Evolutionary conservation across 495 filamentous ascomycete species (phyloP), one percentile per base, ranked within the genome.

Genomic region (Podospora fimiseda): DNA sequence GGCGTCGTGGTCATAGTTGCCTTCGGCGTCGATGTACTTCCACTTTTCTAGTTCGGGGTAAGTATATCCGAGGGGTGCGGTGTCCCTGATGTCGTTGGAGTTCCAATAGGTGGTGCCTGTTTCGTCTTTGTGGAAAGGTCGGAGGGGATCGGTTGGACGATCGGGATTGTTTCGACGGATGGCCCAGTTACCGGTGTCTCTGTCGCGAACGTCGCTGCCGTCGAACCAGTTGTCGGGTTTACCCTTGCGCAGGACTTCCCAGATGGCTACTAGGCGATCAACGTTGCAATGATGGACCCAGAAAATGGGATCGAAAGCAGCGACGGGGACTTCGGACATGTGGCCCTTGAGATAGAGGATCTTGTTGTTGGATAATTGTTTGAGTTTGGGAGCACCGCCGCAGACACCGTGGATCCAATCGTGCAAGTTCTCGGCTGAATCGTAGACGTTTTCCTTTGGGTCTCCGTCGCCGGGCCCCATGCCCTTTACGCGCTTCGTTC

Each of bases 301-400:
- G 68, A 89, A 89, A 41, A 85, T 68, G 0, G 85, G 85, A 61
- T 88, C 85, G 55, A 85, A 88, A 18, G 78, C 78, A 8, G 86
- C 78, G 51, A 80, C 83, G 0, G 76, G 73, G 19, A 83, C 68
- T 48, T 73, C 69, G 7, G 67, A 68, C 81, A 87, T 83, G 58
- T 86, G 82, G 11, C 3, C 84, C n/a, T 11, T 1, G 21, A 24
- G 16, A 23, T 5, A 22, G 20, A 45, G 18, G n/a, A 20, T 23
- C 18, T 45, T 45, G 5, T 11, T 21, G 2, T 14, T 21, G n/a
- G n/a, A n/a, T 11, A 23, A 3, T 1, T 7, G 22, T 45, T 14
- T 2, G 18, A 9, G 1, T 11, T 14, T 21, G 13, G 18, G 13
- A 1, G 18, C 19, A 1, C 43, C 20, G 20, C 43, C 43, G 43